Evolutionary conservation across 2,329 filamentous ascomycete genomes (phyloP), one percentile per base, ranked within the genome.

Genomic region (Ophiostoma sp.): DNA sequence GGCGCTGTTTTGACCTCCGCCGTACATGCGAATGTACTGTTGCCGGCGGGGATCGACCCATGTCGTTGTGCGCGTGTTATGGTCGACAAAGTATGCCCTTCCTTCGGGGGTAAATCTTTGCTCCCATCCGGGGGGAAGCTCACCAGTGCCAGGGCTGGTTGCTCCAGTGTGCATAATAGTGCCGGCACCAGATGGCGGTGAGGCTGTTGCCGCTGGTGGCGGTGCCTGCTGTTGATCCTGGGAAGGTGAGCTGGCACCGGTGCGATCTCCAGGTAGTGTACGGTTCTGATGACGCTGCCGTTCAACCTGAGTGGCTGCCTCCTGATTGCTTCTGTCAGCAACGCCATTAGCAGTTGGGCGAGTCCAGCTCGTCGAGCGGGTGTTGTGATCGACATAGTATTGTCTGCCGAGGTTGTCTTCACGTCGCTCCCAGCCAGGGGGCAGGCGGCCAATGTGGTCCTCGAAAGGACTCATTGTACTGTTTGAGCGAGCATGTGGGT

Each of bases 371-470:
- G 95, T 99, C 68, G 95, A 94, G 74, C 95, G 85, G 6, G 93
- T 97, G 78, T 98, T 98, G 78, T 98, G 95, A 76, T 99, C 95
- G 66, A 99, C 95, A 77, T 98, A 99, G 77, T 99, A 99, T 36
- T 94, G 98, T 75, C 95, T 87, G 66, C 95, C 94, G 60, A 98
- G 79, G 74, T 97, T 95, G 77, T 99, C 95, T 78, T 98, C 94
- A 68, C 95, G 87, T 68, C 95, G 88, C 80, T 99, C 95, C 94
- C 95, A 99, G 45, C 95, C 95, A 66, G 91, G 88, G 45, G 95
- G 95, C 67, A 99, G 80, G 73, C 94, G 89, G 69, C 95, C 95
- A 76, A 97, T 93, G n/a, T 89, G 87, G 79, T 99, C 95, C 79
- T 98, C 94, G 73, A 99, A 99, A 0, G 94, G 93, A 75, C 93